Percentiles rank a stretch among this genome's conserved stretches.
Evolutionary conservation across 495 filamentous ascomycete species (phyloP).

Genomic region (Venustampulla echinocandica): DNA sequence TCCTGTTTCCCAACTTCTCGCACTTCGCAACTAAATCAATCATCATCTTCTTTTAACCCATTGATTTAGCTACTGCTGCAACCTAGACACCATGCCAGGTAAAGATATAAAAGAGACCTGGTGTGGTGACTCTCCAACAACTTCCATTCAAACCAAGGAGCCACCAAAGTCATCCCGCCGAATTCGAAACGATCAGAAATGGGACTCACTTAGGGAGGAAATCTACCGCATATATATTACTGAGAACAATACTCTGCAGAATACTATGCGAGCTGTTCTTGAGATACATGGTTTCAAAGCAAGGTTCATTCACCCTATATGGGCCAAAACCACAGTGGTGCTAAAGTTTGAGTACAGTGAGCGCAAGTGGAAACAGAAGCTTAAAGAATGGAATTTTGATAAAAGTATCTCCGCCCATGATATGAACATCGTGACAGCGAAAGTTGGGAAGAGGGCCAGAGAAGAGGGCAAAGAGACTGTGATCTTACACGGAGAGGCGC

Average conservation of each 20-base stretch:
- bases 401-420: constrained; percentile 4
- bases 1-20: too few species aligned
- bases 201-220: not conserved
- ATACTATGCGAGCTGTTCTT: not conserved
- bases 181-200: constrained; percentile 4
- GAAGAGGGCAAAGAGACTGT: constrained; percentile 8
- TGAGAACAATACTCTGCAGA: not conserved
- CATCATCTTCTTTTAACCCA: too few species aligned
- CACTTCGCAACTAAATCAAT: too few species aligned
- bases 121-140: not conserved
- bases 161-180: not conserved
- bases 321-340: too few species aligned
- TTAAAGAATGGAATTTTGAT: constrained; percentile 12
- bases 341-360: constrained; percentile 1
- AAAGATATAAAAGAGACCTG: too few species aligned
- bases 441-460: not conserved
- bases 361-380: constrained; percentile 11
- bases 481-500: not conserved
- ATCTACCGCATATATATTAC: constrained; percentile 2
- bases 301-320: not conserved
- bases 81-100: too few species aligned
- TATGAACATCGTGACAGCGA: constrained; percentile 3
- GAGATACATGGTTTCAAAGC: constrained; percentile 1
- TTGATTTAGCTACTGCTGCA: too few species aligned
- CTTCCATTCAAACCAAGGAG: too few species aligned